Conservation (phyloP, 257 asterid species). For the Scutellaria minor region DNA sequence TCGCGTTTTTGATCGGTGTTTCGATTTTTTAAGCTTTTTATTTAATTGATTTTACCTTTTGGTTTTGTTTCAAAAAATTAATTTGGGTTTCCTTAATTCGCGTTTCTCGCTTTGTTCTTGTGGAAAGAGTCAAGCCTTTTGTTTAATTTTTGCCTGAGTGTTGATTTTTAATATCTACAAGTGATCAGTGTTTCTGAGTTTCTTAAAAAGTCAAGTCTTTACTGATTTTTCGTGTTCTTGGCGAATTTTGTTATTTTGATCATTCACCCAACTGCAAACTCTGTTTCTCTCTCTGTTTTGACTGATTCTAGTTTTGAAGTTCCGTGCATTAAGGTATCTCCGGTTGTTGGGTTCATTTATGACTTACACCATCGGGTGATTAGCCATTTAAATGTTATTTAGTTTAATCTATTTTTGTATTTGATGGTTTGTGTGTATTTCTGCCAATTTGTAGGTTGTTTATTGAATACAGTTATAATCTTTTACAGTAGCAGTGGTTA, state of each 20-base stretch:
- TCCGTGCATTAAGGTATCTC: not conserved
- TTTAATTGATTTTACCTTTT: not conserved
- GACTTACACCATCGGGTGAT: not conserved
- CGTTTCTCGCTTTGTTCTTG: not conserved
- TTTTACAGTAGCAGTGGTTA: constrained; percentile 32
- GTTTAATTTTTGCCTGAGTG: constrained; percentile 6
- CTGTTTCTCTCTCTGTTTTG: constrained; percentile 21
- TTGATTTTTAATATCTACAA: constrained; percentile 27
- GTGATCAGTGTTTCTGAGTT: constrained; percentile 31
- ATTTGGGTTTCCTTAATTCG: constrained; percentile 2
- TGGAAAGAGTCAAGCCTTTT: constrained; percentile 17
- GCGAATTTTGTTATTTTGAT: not conserved
- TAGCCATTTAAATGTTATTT: constrained; percentile 13
- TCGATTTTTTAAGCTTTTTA: not conserved
- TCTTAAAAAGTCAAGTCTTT: constrained; percentile 22
- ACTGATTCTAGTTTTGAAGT: constrained; percentile 21
- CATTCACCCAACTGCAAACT: not conserved
- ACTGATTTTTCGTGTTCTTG: constrained; percentile 4
- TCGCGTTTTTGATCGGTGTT: constrained; percentile 27
- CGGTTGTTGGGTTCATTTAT: not conserved
- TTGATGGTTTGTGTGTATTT: constrained; percentile 26
- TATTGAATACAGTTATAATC: constrained; percentile 22
- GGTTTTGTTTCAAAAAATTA: not conserved
- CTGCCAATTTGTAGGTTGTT: not conserved
- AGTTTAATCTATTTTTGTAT: constrained; percentile 13